phyloP scores from a whole-genome alignment of 83 land plant genomes.

The Diphasiastrum complanatum region DNA sequence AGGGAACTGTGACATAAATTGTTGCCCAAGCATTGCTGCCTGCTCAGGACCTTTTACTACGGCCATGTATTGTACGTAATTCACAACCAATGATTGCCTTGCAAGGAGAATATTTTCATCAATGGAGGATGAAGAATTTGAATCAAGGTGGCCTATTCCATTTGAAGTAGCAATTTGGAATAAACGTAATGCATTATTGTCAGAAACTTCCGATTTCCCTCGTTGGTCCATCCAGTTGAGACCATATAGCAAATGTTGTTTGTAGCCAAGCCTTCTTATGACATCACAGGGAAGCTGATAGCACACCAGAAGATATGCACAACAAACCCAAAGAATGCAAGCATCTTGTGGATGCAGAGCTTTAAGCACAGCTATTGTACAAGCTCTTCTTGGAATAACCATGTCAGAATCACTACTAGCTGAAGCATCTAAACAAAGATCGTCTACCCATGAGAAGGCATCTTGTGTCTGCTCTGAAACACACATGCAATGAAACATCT shows the following conservation, averaged over 20 bases:
- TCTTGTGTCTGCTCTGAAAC: conserved; percentile 44
- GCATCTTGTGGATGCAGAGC: conserved; percentile 44
- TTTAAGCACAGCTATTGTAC: conserved; percentile 28
- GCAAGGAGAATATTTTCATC: conserved; percentile 12
- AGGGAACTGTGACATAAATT: conserved; percentile 43
- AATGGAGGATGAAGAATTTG: not conserved
- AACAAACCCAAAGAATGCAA: conserved; percentile 68
- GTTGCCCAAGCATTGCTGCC: conserved; percentile 23
- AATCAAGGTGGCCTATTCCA: conserved; percentile 22
- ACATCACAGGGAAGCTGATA: conserved; percentile 53
- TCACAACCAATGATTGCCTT: conserved; percentile 46
- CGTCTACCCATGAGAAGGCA: conserved; percentile 39
- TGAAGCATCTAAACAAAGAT: conserved; percentile 21
- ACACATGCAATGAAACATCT: conserved; percentile 66
- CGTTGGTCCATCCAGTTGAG: conserved; percentile 52
- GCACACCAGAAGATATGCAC: conserved; percentile 53
- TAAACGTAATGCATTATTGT: conserved; percentile 30
- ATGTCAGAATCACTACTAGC: conserved; percentile 1
- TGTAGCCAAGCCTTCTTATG: conserved; percentile 44
- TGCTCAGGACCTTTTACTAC: conserved; percentile 37
- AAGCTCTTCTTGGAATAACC: not conserved
- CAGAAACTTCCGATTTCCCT: conserved; percentile 21
- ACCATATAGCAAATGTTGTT: conserved; percentile 47
- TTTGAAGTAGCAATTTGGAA: conserved; percentile 36
- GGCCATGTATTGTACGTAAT: conserved; percentile 50